Evolutionary conservation across 2,329 filamentous ascomycete species (phyloP).

Genomic region (Fusarium graminum): DNA sequence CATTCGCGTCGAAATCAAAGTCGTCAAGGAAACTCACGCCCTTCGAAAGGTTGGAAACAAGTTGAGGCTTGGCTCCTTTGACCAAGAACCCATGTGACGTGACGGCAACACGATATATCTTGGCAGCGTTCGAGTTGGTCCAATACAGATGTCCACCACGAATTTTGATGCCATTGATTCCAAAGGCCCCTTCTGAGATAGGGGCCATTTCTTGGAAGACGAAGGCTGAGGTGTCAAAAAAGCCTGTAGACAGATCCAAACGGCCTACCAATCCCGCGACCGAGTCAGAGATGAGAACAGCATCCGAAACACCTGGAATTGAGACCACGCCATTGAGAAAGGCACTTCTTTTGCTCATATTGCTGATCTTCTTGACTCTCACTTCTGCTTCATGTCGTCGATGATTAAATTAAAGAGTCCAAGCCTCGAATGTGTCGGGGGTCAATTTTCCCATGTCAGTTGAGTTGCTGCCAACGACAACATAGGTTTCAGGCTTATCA

Average conservation of each 20-base stretch:
- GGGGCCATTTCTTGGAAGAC: conserved; percentile 16
- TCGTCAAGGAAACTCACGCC: conserved; percentile 39
- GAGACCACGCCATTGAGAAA: conserved; percentile 22
- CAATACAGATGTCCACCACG: conserved; percentile 7
- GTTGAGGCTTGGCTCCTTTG: conserved; percentile 36
- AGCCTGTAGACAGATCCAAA: background rate
- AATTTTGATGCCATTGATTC: conserved; percentile 11
- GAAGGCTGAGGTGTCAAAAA: conserved; percentile 10
- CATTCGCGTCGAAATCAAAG: conserved; percentile 36
- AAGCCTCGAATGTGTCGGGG: conserved; percentile 18
- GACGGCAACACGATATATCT: conserved; percentile 33
- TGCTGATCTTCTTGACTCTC: conserved; percentile 11
- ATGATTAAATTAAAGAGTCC: conserved; percentile 6
- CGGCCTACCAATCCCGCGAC: conserved; percentile 10
- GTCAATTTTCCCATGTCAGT: conserved; percentile 12
- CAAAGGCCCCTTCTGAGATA: background rate
- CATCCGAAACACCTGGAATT: conserved; percentile 1
- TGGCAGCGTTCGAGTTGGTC: conserved; percentile 21
- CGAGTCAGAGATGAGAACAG: conserved; percentile 17
- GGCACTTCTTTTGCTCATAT: conserved; percentile 13
- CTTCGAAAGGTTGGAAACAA: conserved; percentile 36
- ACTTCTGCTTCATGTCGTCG: background rate
- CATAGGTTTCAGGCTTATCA: conserved; percentile 10
- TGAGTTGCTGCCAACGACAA: conserved; percentile 17
- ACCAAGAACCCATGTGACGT: conserved; percentile 22